These are phyloP conservation scores for Entomortierella parvispora DNA, from an alignment of 192 early-diverging fungal species.

Conservation along the genomic window DNA sequence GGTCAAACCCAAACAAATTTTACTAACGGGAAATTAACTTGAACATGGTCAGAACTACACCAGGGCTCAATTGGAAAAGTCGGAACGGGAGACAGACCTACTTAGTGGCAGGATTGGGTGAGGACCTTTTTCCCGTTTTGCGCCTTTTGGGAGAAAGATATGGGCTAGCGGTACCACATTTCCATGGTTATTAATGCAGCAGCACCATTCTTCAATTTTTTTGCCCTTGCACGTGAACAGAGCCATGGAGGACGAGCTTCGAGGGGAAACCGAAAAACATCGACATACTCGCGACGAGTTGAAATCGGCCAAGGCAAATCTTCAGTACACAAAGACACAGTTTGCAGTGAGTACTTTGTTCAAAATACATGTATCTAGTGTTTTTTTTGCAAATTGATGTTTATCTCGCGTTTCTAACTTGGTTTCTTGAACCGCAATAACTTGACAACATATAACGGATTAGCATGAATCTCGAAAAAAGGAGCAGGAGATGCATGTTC, in stretches of 20 bases:
- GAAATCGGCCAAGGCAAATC: slow-evolving; percentile 56
- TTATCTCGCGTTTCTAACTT: background rate
- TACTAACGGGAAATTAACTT: too few species aligned
- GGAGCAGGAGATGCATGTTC: slow-evolving; percentile 55
- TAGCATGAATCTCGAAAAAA: slow-evolving; percentile 61
- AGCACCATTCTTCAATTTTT: too few species aligned
- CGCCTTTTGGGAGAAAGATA: too few species aligned
- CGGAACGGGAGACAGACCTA: slow-evolving; percentile 30
- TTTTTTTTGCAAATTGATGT: background rate
- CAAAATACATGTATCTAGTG: background rate
- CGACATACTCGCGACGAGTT: slow-evolving; percentile 59
- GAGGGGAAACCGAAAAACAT: slow-evolving; percentile 38
- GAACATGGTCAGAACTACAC: slow-evolving; percentile 6
- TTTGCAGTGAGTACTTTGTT: slow-evolving; percentile 53
- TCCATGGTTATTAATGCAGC: too few species aligned
- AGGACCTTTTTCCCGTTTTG: background rate
- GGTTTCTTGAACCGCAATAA: background rate
- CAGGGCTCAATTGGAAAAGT: slow-evolving; percentile 28
- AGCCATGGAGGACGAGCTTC: slow-evolving; percentile 39
- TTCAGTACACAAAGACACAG: slow-evolving; percentile 62
- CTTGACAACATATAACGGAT: background rate
- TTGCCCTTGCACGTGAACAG: background rate
- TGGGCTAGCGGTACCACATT: too few species aligned
- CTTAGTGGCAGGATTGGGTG: slow-evolving; percentile 25
- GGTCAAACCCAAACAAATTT: too few species aligned